phyloP scores from a whole-genome alignment of 345 rosid species.

The Dovyalis caffra region DNA sequence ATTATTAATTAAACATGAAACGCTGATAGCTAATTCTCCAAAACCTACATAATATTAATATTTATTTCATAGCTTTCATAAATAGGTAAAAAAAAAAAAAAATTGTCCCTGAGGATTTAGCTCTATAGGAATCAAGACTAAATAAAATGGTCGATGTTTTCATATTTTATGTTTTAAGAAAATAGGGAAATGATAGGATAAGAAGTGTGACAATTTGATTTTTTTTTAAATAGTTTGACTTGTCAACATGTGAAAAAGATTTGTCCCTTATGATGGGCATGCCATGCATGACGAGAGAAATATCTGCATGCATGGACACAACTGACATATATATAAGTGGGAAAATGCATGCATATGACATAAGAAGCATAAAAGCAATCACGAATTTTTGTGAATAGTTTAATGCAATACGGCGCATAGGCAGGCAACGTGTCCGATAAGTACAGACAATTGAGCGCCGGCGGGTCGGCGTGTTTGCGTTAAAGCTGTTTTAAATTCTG shows the following conservation, averaged over 20 bases:
- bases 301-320: background rate
- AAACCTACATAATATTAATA: no score
- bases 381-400: background rate
- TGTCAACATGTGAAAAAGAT: background rate
- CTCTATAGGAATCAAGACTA: no score
- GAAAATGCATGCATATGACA: background rate
- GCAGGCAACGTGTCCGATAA: constrained; percentile 11
- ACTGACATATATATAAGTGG: no score
- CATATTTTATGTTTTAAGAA: no score
- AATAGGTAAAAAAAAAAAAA: no score
- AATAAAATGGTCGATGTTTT: no score
- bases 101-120: no score
- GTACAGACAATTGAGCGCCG: constrained; percentile 19
- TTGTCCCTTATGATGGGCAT: background rate
- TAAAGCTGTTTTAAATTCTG: background rate
- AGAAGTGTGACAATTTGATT: no score
- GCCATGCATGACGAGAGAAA: background rate
- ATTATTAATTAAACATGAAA: no score
- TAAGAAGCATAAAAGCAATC: background rate
- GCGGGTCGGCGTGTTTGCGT: constrained; percentile 6
- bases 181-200: no score
- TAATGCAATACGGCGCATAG: background rate
- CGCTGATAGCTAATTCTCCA: no score
- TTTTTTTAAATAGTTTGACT: background rate
- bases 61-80: no score